phyloP scores from a whole-genome alignment of 345 rosid species.

The Citrus australasica region DNA sequence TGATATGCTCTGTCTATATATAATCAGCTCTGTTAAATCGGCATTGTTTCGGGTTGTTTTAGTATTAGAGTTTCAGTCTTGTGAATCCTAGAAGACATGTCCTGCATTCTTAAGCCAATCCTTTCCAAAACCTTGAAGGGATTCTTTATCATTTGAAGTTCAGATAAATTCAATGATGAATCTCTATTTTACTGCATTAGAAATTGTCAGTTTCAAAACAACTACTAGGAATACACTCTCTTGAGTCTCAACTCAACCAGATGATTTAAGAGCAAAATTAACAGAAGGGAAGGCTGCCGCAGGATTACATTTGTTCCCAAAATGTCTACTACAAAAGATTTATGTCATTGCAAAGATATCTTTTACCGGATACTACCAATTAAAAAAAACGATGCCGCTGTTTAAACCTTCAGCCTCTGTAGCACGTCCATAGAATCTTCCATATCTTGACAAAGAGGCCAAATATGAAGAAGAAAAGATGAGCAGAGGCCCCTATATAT shows the following conservation, averaged over 20 bases:
- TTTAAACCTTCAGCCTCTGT: not conserved
- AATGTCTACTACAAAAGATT: not conserved
- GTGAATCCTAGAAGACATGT: not conserved
- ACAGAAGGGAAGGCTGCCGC: not conserved
- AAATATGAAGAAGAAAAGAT: not conserved
- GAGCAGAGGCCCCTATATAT: too few relatives aligned
- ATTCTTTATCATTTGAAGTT: not conserved
- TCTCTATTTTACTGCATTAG: not conserved
- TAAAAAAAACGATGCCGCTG: not conserved
- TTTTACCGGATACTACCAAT: not conserved
- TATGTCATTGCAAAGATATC: not conserved
- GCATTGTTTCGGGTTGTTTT: not conserved
- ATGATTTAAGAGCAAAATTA: not conserved
- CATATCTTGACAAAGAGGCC: not conserved
- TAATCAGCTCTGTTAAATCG: not conserved
- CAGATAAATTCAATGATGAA: too few relatives aligned
- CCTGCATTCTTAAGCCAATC: not conserved
- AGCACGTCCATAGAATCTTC: not conserved
- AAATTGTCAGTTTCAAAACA: not conserved
- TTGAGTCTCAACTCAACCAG: not conserved
- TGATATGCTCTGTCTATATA: not conserved
- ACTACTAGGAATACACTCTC: not conserved
- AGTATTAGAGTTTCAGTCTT: not conserved
- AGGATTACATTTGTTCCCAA: not conserved
- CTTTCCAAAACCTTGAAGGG: not conserved